Evolutionary conservation across 1,284 basidiomycete genomes (phyloP).

Genomic region (Pascua guehoae): DNA sequence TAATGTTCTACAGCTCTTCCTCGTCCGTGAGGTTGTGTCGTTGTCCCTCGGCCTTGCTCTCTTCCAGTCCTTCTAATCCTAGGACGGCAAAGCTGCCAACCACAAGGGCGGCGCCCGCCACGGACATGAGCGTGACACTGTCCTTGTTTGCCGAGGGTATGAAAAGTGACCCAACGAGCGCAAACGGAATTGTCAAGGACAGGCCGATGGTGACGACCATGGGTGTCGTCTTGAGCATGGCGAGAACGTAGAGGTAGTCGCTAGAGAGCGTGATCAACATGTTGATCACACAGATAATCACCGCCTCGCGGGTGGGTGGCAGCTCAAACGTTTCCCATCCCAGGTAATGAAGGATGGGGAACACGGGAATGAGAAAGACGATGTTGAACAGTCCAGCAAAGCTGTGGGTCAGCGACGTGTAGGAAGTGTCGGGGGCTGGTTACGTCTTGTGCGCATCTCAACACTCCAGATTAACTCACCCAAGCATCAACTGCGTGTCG

Average conservation of each 20-base stretch:
- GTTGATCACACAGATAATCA: constrained; percentile 70
- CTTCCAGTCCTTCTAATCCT: constrained; percentile 43
- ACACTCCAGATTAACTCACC: constrained; percentile 47
- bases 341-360: constrained; percentile 70
- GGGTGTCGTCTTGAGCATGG: constrained; percentile 96
- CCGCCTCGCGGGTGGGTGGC: constrained; percentile 61
- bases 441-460: too few species aligned
- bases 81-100: constrained; percentile 55
- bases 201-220: constrained; percentile 83
- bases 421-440: too few species aligned
- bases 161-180: constrained; percentile 43
- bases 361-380: constrained; percentile 73
- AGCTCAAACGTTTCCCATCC: constrained; percentile 72
- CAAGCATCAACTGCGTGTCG: constrained; percentile 90
- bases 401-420: constrained; percentile 27
- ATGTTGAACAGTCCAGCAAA: constrained; percentile 91
- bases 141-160: constrained; percentile 32
- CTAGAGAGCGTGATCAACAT: constrained; percentile 81
- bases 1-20: too few species aligned
- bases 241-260: constrained; percentile 78
- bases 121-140: constrained; percentile 56
- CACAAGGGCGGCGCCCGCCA: constrained; percentile 58
- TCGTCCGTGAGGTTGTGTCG: too few species aligned
- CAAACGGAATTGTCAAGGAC: constrained; percentile 77
- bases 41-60: constrained; percentile 9